Base-by-base conservation (phyloP, 2,329 filamentous ascomycete species). In the Colletotrichum truncatum region DNA sequence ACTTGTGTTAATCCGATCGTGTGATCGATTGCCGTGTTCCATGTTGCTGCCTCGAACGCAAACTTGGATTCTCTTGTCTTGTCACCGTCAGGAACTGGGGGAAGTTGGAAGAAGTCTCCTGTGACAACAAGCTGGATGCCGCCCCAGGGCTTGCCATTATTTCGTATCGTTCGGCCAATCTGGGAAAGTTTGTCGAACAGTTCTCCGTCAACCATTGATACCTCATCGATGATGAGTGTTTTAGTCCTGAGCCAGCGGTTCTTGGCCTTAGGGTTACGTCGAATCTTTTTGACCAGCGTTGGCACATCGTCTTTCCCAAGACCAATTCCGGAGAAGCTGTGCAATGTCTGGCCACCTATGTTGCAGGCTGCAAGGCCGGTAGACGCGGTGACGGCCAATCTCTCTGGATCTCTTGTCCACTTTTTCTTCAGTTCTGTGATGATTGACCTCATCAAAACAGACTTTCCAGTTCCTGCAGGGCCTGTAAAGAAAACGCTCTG, bases 401-500 rank as follows among this genome's bases (percentile, higher is more conserved):
- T 87, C 74, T 98, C 96, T 0, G 91, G 89, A 69, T 97, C 93
- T 52, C 87, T 85, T 3, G 80, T 81, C 76, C 91, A 91, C 74
- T 97, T 98, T 68, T 87, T 88, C 66, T 91, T 92, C 53, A 99
- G 76, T 4, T 92, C 89, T 5, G 87, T 81, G 71, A 99, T 98
- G 66, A 98, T 97, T 69, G 97, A 90, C 68, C 94, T 88, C 86
- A 99, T 93, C 62, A 99, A 80, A 4, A 99, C 95, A 1, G 96
- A 99, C 82, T 99, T 99, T 77, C 96, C 96, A 4, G 96, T 98
- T 84, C 91, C 94, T 63, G 96, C 96, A 64, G 96, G 97, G 71
- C 96, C 96, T 1, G 96, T 99, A 77, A 99, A 99, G 82, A 99
- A 99, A 3, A 98, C 94, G 71, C 95, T 98, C 76, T 94, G 91